Evolutionary conservation across 2,329 filamentous ascomycete species (phyloP), one percentile per base, ranked within the genome.

Genomic region (Emmonsiellopsis sp.): DNA sequence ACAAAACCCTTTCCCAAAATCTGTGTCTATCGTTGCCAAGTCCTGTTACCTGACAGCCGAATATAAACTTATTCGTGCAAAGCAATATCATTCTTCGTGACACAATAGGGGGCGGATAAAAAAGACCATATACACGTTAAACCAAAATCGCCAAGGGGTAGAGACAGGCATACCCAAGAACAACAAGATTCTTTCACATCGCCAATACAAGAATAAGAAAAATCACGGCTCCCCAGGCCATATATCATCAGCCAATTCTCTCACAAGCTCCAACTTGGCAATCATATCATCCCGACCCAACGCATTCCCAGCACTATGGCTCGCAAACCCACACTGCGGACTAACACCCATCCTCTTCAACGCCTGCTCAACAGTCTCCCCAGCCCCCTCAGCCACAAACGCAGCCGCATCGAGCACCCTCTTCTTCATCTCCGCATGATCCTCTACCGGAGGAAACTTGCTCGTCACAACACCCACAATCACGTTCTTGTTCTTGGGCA

Each of bases 281-380:
- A 81, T 81, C 83, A 90, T 85, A 57, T 87, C 85, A 45, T 87
- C 80, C 57, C 81, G 74, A 20, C 77, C 79, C 52, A 91, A 74
- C 11, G 81, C 78, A 64, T 91, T 89, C 0, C 86, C 87, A 62
- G 79, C 82, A 60, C 85, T 82, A 65, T 91, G 86, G 37, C 83
- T 87, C 37, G 85, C 87, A 67, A 87, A 87, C 5, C 84, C 84
- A 65, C 84, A 87, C 72, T 89, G 85, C 0, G 86, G 85, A 64
- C 82, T 86, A 15, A 88, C 78, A 52, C 78, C 78, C 47, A 90
- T 72, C 60, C 84, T 80, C 69, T 85, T 78, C 10, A 91, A 73
- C 0, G 85, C 85, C 66, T 89, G 80, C 65, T 87, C 79, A 45
- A 76, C 74, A 2, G 74, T 80, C 70, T 86, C 76, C 8, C 79